Evolutionary conservation across 2,329 filamentous ascomycete genomes (phyloP), one percentile per base, ranked within the genome.

Genomic region (Ophiognomonia clavigignenti-juglandacearum): DNA sequence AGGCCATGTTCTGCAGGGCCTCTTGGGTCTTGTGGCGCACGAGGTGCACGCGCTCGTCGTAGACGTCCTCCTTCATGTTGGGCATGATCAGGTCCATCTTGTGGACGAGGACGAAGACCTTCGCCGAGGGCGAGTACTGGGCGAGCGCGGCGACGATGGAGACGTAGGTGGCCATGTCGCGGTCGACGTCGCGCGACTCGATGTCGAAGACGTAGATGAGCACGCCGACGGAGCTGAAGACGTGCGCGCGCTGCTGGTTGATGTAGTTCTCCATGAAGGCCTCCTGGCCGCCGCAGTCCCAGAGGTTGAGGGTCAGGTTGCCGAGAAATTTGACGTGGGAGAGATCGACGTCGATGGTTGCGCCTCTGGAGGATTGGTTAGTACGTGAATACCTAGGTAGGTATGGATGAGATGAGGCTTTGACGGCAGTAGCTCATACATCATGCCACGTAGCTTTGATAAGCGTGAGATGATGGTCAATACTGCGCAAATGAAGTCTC

Each of bases 191-290:
- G 63, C 90, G 86, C 16, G 88, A 95, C 66, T 97, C 93, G 56
- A 97, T 95, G 65, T 98, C 93, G 70, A 98, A 98, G 66, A 98
- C 93, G 72, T 98, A 98, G 67, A 98, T 97, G 49, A 98, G 80
- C 43, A 97, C 93, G 42, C 91, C 92, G 52, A 96, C 93, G 64
- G 93, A 92, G 61, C 85, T 89, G 72, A 98, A 98, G 66, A 98
- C 92, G 69, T 97, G 93, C 47, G 89, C 85, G 51, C 93, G 88
- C 70, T 97, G 93, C 60, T 95, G 88, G 14, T 88, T 91, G 52
- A 98, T 85, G 71, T 97, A 98, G 66, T 95, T 96, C 64, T 97
- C 93, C 77, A 96, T 96, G 64, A 98, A 98, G 31, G 92, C 92
- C 68, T 97, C 93, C 73, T 98, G 93, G 50, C 92, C 93, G 71